Base-by-base conservation (phyloP, 208 protist genomes). In the Acanthamoeba sp. region DNA sequence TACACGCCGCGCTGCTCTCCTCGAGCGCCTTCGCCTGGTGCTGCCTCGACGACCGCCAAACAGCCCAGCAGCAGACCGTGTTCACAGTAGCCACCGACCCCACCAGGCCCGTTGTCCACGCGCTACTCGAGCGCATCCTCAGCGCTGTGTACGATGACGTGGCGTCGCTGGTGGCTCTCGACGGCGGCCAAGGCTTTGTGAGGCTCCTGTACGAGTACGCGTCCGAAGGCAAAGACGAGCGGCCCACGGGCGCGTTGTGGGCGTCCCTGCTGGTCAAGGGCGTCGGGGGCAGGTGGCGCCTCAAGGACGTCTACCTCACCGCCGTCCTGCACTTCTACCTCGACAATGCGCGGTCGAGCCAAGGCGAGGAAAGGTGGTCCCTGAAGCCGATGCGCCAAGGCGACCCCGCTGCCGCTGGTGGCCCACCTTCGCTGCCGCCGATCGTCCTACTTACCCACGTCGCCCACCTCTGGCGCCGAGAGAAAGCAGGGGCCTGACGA, bases 221-320 rank as follows among this genome's bases (percentile, higher is more conserved):
- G 24, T 12, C 73, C 9, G 42, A 42, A 18, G 73, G 73, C 38
- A n/a, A 2, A 4, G 73, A 82, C 36, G 73, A 82, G 42, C 73
- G 73, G 73, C 73, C 73, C 42, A 82, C 4, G 73, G 73, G 73
- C 42, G 73, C 73, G 20, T 38, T 82, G 38, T 82, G 73, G 73
- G 34, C 36, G 16, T 82, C 73, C 1, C 20, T 82, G 27, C n/a
- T 82, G 73, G 29, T 24, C 38, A 82, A 82, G 73, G 36, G 3
- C 57, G 64, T 6, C 12, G 40, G 24, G 2, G 73, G 38, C 24
- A 3, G n/a, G 42, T 82, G 73, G 73, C 73, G 29, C 38, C 27
- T 82, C 20, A 42, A 50, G 36, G 73, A 82, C 73, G 42, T 82
- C 16, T 82, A 50, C 42, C 40, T 82, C 24, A 24, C 34, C 38